Percentiles rank a stretch among this genome's conserved stretches.
Evolutionary conservation across 768 basidiomycete genomes (phyloP).

Genomic region (Boletus insuetus): DNA sequence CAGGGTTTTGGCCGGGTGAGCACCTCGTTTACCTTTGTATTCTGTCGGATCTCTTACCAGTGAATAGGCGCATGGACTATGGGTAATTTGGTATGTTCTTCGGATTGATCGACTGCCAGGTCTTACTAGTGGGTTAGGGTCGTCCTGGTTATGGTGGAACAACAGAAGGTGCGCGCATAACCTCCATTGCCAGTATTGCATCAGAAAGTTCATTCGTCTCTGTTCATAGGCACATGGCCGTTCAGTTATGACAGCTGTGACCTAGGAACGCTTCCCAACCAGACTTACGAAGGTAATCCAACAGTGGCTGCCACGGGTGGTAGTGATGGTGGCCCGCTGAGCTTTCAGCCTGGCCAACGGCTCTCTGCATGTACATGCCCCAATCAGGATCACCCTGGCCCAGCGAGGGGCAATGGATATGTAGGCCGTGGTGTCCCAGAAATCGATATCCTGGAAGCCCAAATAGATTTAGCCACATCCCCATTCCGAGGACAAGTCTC

Average conservation of each 20-base stretch:
- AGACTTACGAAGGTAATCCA: conserved; percentile 66
- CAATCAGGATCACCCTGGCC: conserved; percentile 86
- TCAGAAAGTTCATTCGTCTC: neutral
- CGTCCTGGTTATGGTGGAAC: conserved; percentile 88
- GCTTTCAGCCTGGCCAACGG: conserved; percentile 83
- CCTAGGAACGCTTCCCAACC: conserved; percentile 80
- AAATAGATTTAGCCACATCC: conserved; percentile 51
- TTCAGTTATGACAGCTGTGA: conserved; percentile 87
- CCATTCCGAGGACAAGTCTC: conserved; percentile 63
- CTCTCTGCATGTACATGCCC: conserved; percentile 87
- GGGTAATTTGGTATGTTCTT: conserved; percentile 53
- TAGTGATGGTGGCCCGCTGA: conserved; percentile 51
- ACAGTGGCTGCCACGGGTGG: conserved; percentile 54
- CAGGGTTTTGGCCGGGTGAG: conserved; percentile 86
- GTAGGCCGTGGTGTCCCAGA: conserved; percentile 81
- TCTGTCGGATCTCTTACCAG: conserved; percentile 1
- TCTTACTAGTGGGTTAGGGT: conserved; percentile 46
- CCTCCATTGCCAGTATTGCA: neutral
- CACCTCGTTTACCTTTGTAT: conserved; percentile 25
- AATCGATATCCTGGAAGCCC: conserved; percentile 90
- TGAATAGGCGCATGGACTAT: conserved; percentile 66
- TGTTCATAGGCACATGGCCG: conserved; percentile 55
- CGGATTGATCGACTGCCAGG: neutral
- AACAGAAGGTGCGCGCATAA: conserved; percentile 59
- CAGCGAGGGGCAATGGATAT: conserved; percentile 40